A percentile compares a stretch with the other conserved stretches of the same genome.
phyloP scores from a whole-genome alignment of 2,329 filamentous ascomycete species.

The Colletotrichum spinosum region DNA sequence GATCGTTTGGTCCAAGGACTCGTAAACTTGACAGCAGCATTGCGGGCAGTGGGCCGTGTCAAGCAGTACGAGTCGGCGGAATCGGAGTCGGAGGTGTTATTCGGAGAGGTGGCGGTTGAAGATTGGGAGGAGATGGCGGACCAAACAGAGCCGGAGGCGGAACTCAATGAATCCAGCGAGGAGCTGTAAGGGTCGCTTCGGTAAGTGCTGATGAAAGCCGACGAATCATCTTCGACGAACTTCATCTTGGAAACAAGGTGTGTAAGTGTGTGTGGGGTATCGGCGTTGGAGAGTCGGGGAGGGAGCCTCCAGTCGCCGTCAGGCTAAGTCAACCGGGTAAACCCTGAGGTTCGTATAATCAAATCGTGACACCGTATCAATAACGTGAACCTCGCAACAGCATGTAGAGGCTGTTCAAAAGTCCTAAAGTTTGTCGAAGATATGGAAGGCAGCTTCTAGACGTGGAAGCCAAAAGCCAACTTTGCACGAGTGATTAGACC shows the following conservation, averaged over 20 bases:
- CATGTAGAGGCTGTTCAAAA: slow-evolving; percentile 48
- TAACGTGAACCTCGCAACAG: slow-evolving; percentile 55
- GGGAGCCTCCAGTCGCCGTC: slow-evolving; percentile 49
- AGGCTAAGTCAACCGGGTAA: slow-evolving; percentile 47
- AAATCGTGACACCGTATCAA: slow-evolving; percentile 50
- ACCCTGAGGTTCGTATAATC: slow-evolving; percentile 43
- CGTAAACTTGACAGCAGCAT: slow-evolving; percentile 43
- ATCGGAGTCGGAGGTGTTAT: slow-evolving; percentile 68
- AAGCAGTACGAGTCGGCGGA: slow-evolving; percentile 58
- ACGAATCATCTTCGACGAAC: slow-evolving; percentile 64
- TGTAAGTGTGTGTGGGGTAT: neutral
- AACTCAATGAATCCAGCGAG: slow-evolving; percentile 79
- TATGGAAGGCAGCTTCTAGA: slow-evolving; percentile 59
- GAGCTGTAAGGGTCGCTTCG: slow-evolving; percentile 73
- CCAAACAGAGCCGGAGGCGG: slow-evolving; percentile 81
- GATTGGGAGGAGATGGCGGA: slow-evolving; percentile 78
- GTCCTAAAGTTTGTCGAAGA: slow-evolving; percentile 52
- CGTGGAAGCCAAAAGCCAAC: slow-evolving; percentile 54
- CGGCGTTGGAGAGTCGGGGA: slow-evolving; percentile 37
- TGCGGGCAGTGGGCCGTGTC: slow-evolving; percentile 47
- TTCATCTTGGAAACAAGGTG: slow-evolving; percentile 64
- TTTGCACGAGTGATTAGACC: slow-evolving; percentile 68
- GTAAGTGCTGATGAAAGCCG: slow-evolving; percentile 61
- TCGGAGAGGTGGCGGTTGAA: slow-evolving; percentile 76
- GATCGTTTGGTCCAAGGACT: slow-evolving; percentile 48